These are phyloP conservation scores for Akebia trifoliata DNA, from an alignment of 164 flowering plant species.

Conservation along the genomic window DNA sequence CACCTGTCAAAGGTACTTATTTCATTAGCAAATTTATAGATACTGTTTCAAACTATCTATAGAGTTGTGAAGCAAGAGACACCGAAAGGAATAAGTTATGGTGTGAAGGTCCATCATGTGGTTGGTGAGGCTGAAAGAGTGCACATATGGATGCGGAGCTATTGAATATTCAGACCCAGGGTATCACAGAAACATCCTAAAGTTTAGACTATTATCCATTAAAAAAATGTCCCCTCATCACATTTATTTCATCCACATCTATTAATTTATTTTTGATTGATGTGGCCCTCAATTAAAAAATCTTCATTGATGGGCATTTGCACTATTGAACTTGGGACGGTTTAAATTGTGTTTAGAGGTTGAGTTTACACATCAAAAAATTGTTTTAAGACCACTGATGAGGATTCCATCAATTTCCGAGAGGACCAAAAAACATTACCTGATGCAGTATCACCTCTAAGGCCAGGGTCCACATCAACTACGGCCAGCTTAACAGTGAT, in stretches of 20 bases:
- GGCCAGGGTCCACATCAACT: constrained; percentile 79
- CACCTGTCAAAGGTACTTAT: constrained; percentile 46
- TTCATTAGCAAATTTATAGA: neutral
- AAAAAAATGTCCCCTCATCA: too few relatives aligned
- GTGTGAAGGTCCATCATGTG: too few relatives aligned
- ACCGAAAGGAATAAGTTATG: too few relatives aligned
- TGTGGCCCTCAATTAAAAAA: neutral
- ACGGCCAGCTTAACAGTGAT: constrained; percentile 63
- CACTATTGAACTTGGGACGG: too few relatives aligned
- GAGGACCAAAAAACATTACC: constrained; percentile 38
- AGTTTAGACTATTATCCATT: too few relatives aligned
- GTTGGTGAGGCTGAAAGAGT: too few relatives aligned
- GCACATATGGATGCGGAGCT: too few relatives aligned
- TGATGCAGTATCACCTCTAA: constrained; percentile 83
- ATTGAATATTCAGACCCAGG: too few relatives aligned
- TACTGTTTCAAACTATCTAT: neutral
- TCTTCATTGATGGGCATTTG: neutral
- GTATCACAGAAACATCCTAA: too few relatives aligned
- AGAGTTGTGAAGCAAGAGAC: too few relatives aligned
- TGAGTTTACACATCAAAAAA: neutral
- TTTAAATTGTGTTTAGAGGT: neutral
- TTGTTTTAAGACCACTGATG: neutral
- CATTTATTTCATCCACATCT: neutral
- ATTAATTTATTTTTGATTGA: too few relatives aligned
- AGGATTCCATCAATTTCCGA: neutral